Conservation (phyloP, 345 rosid genomes). For the Corchorus capsularis region DNA sequence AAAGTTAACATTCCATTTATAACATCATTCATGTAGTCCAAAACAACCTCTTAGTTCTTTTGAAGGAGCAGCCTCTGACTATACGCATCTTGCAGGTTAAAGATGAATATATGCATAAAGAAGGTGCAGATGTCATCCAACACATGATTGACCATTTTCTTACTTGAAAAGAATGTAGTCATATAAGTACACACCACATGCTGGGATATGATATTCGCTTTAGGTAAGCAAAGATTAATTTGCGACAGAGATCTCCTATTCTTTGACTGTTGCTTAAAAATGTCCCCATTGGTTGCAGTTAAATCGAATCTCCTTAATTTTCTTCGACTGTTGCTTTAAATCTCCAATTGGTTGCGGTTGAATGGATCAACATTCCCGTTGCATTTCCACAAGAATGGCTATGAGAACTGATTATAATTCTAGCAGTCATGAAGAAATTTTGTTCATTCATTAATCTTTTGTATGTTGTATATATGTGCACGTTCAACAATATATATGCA, state of each 20-base stretch:
- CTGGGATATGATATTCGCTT: conserved; percentile 4
- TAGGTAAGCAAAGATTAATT: conserved; percentile 11
- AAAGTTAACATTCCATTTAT: neutral
- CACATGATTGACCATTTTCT: conserved; percentile 85
- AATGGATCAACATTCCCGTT: neutral
- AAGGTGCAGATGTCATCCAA: conserved; percentile 89
- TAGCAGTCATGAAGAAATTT: conserved; percentile 20
- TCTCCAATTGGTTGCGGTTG: conserved; percentile 19
- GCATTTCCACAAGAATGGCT: neutral
- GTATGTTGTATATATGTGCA: neutral
- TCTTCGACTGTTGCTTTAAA: neutral
- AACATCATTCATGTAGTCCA: neutral
- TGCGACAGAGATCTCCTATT: neutral
- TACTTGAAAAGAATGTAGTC: conserved; percentile 28
- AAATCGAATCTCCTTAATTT: no score
- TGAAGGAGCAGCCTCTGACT: neutral
- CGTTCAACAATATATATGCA: neutral
- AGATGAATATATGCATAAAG: conserved; percentile 64
- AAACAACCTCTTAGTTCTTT: neutral
- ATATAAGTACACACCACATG: neutral
- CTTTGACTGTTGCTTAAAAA: neutral
- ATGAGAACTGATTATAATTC: neutral
- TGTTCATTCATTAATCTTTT: conserved; percentile 22
- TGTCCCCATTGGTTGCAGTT: conserved; percentile 8
- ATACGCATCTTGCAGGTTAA: conserved; percentile 59